Percentiles rank a stretch among this genome's conserved stretches.
Conservation (phyloP, 495 filamentous ascomycete genomes). For the Trichodelitschia bisporula region DNA sequence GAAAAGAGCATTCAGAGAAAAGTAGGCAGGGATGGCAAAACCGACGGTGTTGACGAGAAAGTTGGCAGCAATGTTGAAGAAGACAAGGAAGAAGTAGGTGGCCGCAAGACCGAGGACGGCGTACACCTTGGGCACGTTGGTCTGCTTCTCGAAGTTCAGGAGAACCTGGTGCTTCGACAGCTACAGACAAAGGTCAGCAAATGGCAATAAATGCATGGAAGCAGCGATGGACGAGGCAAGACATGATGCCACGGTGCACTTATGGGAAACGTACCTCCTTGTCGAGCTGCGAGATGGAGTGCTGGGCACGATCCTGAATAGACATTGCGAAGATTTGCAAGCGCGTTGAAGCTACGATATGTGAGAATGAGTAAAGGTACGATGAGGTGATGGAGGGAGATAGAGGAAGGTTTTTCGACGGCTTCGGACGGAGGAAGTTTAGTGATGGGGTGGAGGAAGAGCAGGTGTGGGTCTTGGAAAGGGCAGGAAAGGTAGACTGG, state of each 20-base stretch:
- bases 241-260: neutral
- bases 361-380: neutral
- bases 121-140: slow-evolving; percentile 87
- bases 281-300: slow-evolving; percentile 75
- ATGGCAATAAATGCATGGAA: slow-evolving; percentile 1
- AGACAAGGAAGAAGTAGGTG: slow-evolving; percentile 92
- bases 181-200: slow-evolving; percentile 22
- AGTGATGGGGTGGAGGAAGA: no score
- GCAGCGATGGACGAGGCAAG: no score
- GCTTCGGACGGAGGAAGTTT: no score
- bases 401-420: no score
- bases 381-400: slow-evolving; percentile 1
- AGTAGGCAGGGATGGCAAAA: slow-evolving; percentile 86
- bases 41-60: slow-evolving; percentile 92
- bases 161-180: slow-evolving; percentile 88
- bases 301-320: slow-evolving; percentile 80
- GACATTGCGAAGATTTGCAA: slow-evolving; percentile 34
- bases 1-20: slow-evolving; percentile 79
- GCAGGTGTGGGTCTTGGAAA: no score
- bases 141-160: slow-evolving; percentile 93
- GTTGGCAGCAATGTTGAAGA: slow-evolving; percentile 97
- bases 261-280: slow-evolving; percentile 58
- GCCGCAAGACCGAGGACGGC: slow-evolving; percentile 62
- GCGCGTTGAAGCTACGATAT: neutral
- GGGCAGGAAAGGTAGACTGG: no score